Percentiles rank a stretch among this genome's conserved stretches.
Conservation (phyloP, 1,284 basidiomycete species). For the Filobasidium uniguttulatum region DNA sequence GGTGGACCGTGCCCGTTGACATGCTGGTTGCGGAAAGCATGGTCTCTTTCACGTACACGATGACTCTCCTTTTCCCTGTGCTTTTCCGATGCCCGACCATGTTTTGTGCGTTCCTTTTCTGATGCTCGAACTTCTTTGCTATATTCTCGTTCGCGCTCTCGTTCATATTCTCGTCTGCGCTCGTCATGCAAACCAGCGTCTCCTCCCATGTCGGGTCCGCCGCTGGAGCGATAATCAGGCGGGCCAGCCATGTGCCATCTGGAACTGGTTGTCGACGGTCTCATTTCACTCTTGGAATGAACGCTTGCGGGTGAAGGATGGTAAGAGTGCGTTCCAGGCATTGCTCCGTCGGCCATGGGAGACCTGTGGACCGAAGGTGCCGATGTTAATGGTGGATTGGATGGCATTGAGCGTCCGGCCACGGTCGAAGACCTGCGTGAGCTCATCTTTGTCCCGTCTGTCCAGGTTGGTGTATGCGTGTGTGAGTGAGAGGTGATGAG, state of each 20-base stretch:
- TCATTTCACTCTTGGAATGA: background rate
- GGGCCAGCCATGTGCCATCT: no score
- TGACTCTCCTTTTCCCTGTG: background rate
- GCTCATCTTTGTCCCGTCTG: no score
- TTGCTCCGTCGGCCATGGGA: background rate
- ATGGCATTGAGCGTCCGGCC: no score
- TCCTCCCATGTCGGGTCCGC: background rate
- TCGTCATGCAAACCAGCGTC: background rate
- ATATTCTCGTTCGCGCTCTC: background rate
- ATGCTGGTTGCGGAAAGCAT: background rate
- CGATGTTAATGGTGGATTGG: constrained; percentile 1
- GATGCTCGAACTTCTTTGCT: background rate
- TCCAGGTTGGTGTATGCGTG: no score
- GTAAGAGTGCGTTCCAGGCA: background rate
- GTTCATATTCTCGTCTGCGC: background rate
- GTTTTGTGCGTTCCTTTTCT: no score
- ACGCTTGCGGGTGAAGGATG: background rate
- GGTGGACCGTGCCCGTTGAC: background rate
- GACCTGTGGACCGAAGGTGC: background rate
- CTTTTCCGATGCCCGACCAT: no score
- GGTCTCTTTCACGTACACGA: constrained; percentile 2
- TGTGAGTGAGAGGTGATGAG: no score
- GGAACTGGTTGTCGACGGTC: background rate
- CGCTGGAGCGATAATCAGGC: background rate
- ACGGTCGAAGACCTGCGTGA: no score